Evolutionary conservation across 768 basidiomycete species (phyloP).

Genomic region (Tricholoma sp.): DNA sequence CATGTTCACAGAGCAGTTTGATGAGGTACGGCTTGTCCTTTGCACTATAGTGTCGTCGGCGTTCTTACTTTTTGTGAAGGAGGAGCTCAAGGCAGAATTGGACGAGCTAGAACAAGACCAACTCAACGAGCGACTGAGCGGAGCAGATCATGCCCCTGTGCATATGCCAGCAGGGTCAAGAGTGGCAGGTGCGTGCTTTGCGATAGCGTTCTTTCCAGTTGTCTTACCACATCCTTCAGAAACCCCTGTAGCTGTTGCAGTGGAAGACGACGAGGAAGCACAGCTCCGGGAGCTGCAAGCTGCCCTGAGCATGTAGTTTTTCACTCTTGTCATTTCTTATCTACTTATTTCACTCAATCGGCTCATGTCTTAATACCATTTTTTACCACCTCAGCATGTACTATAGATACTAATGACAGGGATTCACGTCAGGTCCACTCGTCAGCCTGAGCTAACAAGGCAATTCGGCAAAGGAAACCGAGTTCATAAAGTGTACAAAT

Average conservation of each 20-base stretch:
- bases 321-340: constrained; percentile 12
- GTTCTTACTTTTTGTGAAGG: constrained; percentile 37
- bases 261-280: constrained; percentile 89
- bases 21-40: constrained; percentile 54
- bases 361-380: constrained; percentile 15
- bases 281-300: constrained; percentile 89
- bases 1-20: constrained; percentile 48
- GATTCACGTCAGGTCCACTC: constrained; percentile 1
- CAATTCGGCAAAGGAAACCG: neutral
- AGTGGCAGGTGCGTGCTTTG: constrained; percentile 41
- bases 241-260: constrained; percentile 35
- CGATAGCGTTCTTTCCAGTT: neutral
- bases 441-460: neutral
- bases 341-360: constrained; percentile 16
- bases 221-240: constrained; percentile 12
- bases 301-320: constrained; percentile 68
- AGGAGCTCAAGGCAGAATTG: constrained; percentile 73
- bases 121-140: constrained; percentile 78
- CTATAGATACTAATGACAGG: constrained; percentile 23
- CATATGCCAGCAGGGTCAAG: constrained; percentile 69
- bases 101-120: constrained; percentile 86
- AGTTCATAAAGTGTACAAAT: constrained; percentile 16
- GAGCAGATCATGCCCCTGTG: constrained; percentile 85
- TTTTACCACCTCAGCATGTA: constrained; percentile 12
- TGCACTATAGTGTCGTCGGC: neutral